Evolutionary conservation across 2,329 filamentous ascomycete species (phyloP), one percentile per base, ranked within the genome.

Genomic region (Orbilia brochopaga): DNA sequence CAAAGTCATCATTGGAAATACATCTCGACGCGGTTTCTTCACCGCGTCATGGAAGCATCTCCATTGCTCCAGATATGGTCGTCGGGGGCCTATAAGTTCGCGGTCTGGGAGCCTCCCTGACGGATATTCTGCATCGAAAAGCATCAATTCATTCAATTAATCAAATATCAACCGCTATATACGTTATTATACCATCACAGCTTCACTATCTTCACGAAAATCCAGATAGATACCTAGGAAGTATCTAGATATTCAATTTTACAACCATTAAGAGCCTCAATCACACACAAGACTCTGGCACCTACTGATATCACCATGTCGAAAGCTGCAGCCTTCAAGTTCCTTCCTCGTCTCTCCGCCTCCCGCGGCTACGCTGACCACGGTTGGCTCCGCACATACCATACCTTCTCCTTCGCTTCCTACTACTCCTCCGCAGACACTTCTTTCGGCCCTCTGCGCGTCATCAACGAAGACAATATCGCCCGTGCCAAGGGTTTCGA

Each of bases 391-490:
- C 89, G 93, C 81, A 88, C 88, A 6, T 94, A 90, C 81, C 91
- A 95, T 82, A 90, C 88, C 74, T 95, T 96, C 83, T 88, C 85
- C 77, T 95, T 96, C 79, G 90, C 90, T 46, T 83, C 80, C 42
- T 88, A 88, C 80, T 87, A 87, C 79, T 84, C 91, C 78, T 88
- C 89, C 1, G 79, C 80, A 24, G 89, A 87, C 81, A 84, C 84
- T 51, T 83, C 85, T 74, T 95, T 90, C 78, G 91, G 92, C 6
- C 85, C 88, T 24, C 84, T 96, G 52, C 87, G 91, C 64, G 91
- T 96, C 42, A 87, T 96, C 77, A 96, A 96, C 78, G 91, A 96
- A 81, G 91, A 96, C 79, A 88, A 90, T 35, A 91, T 96, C 35
- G 85, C 86, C 76, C 82, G 87, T 27, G 85, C 86, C 69, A 86